A percentile compares a stretch with the other conserved stretches of the same genome.
These are phyloP conservation scores for Alternaria sp. DNA, from an alignment of 2,329 filamentous ascomycete genomes.

Conservation along the genomic window DNA sequence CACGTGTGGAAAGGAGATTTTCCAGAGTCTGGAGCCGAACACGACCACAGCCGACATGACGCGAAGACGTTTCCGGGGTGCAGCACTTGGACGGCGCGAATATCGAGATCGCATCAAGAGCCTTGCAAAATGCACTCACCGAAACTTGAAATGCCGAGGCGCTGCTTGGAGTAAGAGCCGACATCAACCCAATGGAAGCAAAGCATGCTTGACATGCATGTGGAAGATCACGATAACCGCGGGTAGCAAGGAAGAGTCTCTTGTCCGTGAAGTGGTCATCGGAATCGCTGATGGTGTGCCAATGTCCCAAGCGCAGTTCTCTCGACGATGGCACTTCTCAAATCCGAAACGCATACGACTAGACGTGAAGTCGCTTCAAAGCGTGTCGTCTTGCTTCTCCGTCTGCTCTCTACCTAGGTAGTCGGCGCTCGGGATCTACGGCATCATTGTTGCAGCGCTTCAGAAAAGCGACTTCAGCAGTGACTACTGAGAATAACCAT, in stretches of 20 bases:
- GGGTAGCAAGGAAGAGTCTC: background rate
- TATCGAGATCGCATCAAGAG: background rate
- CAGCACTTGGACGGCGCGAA: background rate
- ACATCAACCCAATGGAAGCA: background rate
- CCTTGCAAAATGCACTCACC: background rate
- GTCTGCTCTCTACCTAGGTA: background rate
- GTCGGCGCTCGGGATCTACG: background rate
- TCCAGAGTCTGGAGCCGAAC: constrained; percentile 2
- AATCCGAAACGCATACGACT: background rate
- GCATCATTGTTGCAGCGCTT: background rate
- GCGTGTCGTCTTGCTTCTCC: background rate
- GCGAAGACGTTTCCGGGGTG: background rate
- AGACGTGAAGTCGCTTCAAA: background rate
- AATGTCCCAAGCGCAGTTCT: background rate
- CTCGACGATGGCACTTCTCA: background rate
- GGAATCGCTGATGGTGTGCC: background rate
- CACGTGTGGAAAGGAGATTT: background rate
- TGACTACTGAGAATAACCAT: background rate
- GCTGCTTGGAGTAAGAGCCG: background rate
- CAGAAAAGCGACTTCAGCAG: background rate
- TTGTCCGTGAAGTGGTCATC: background rate
- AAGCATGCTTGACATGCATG: background rate
- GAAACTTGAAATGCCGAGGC: background rate
- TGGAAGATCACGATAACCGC: background rate
- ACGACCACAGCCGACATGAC: background rate